Evolutionary conservation across 352 stramenopile species (phyloP).

Genomic region (Thalassiosira exigua): DNA sequence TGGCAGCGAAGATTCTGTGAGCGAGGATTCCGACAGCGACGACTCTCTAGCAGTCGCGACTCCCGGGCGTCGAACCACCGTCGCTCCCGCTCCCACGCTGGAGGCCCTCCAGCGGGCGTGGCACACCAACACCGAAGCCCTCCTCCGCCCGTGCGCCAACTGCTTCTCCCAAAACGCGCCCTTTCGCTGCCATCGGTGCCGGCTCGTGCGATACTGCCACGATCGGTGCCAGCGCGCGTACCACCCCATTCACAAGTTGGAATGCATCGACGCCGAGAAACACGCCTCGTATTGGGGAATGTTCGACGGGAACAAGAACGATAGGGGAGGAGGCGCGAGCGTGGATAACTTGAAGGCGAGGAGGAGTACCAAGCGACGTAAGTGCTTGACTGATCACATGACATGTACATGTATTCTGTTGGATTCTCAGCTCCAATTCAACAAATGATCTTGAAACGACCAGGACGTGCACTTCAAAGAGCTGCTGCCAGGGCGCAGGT

Average conservation of each 20-base stretch:
- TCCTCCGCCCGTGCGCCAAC: conserved; percentile 6
- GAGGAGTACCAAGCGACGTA: conserved; percentile 13
- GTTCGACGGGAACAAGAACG: conserved; percentile 3
- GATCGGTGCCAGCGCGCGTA: conserved; percentile 9
- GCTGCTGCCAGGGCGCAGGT: not conserved
- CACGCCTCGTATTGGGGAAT: conserved; percentile 17
- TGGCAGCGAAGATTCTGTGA: not conserved
- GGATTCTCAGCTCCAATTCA: too few species aligned
- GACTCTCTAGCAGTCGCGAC: not conserved
- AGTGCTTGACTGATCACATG: too few species aligned
- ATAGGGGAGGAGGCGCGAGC: not conserved
- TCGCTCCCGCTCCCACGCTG: not conserved
- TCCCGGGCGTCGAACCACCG: not conserved
- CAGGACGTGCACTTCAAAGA: conserved; percentile 18
- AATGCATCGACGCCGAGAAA: conserved; percentile 12
- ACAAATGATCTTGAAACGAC: too few species aligned
- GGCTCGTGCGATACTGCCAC: conserved; percentile 13
- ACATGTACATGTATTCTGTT: too few species aligned
- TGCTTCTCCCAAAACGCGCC: conserved; percentile 3
- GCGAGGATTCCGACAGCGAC: conserved; percentile 1
- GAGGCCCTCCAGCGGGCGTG: conserved; percentile 4
- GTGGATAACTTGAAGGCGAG: conserved; percentile 5
- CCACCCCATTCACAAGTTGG: conserved; percentile 15
- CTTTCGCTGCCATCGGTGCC: conserved; percentile 6
- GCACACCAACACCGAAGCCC: not conserved